Evolutionary conservation across 2,329 filamentous ascomycete genomes (phyloP), one percentile per base, ranked within the genome.

Genomic region (Shiraia bambusicola): DNA sequence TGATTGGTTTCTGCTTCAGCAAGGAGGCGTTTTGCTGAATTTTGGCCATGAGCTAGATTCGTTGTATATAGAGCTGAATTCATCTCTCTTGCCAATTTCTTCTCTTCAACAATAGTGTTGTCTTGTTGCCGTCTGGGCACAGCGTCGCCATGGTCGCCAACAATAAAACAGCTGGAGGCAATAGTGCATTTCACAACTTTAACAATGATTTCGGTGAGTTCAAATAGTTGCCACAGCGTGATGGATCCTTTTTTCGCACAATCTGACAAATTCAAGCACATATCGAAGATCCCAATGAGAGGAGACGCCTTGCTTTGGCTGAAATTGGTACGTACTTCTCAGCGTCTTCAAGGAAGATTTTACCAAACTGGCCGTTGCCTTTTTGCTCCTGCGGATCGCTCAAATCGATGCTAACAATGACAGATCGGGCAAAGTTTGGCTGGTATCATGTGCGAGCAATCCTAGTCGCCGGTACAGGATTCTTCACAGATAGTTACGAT

Each of bases 401-500:
- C 19, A 22, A 22, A 22, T 22, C 19, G 8, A 22, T 22, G 19
- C 19, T 22, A 22, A 22, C 19, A 22, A 22, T 22, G 4, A 8
- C 4, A 22, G 19, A 22, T 22, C 8, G 4, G 72, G 87, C 86
- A 8, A 83, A 83, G 3, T 91, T 92, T 47, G 85, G 87, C 60
- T 92, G 66, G 87, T 88, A 90, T 67, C 88, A 93, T 63, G 81
- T 92, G 40, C 80, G 87, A 33, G 87, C 87, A 49, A 80, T 87
- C 46, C 70, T 87, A 17, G 87, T 93, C 17, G 87, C 87, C 25
- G 88, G 88, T 60, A 85, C 91, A 42, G 88, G 56, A 60, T 94
- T 94, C 81, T 93, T 93, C 72, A 92, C 88, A 11, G 88, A 93
- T 65, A 86, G 85, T 26, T 92, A 92, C 69, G 63, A 67, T 37